Evolutionary conservation across 1,284 basidiomycete species (phyloP), one percentile per base, ranked within the genome.

Genomic region (Schizopora paradoxa): DNA sequence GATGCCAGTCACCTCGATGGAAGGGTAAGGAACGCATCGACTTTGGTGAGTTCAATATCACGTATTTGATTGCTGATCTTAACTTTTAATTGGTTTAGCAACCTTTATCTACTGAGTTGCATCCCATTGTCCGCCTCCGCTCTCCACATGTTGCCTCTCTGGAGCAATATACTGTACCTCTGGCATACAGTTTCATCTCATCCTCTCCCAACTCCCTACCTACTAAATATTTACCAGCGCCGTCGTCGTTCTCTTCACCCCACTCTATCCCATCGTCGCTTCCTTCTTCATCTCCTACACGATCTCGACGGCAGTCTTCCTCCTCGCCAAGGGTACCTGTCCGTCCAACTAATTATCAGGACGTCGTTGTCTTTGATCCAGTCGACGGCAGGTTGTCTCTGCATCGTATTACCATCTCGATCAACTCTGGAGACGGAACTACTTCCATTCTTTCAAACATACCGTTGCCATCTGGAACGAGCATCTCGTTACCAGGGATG

Each of bases 351-450:
- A 76, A 77, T 51, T 74, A 70, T 53, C 80, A 82, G 57, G 81
- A 86, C 52, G 52, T 83, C 0, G 69, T 86, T 16, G 59, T 85
- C 1, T 85, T 86, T 52, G 79, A 86, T 56, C 75, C 80, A 0
- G 61, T 64, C 0, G 74, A 78, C 39, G 77, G 80, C 0, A 64
- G 71, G 3, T 64, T 86, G 13, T 74, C 74, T 0, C 64, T 86
- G 36, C 67, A 75, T 19, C 69, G 81, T 0, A 63, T 85, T 29
- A 64, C 65, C 5, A 47, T 79, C 5, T 75, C 79, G 19, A 61
- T 62, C 33, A 60, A 59, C 4, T 29, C 56, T 21, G 53, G 54
- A 0, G 68, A 71, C 19, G 51, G 56, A 32, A 26, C 38, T 8
- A 16, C 40, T 6, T 47, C 44, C 13, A 36, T 48, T 11, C 41